Evolutionary conservation across 805 yeast species (phyloP).

Genomic region (Teunomyces funiuensis): DNA sequence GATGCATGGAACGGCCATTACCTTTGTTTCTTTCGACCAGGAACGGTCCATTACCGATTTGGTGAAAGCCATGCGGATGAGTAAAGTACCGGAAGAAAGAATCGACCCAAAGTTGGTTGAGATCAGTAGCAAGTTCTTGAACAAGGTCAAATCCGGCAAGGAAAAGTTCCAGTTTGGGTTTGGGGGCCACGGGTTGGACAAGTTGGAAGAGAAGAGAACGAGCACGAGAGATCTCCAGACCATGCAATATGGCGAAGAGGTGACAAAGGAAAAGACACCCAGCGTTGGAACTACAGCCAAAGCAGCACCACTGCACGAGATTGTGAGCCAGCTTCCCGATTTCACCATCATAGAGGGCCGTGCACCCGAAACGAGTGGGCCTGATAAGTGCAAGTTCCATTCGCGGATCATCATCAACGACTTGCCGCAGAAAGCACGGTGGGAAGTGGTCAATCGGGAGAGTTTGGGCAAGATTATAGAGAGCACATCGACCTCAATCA

Average conservation of each 20-base stretch:
- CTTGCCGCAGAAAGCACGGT: constrained; percentile 75
- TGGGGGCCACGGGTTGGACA: constrained; percentile 90
- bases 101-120: constrained; percentile 51
- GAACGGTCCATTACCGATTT: constrained; percentile 66
- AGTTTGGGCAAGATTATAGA: constrained; percentile 65
- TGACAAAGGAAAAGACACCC: background rate
- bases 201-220: constrained; percentile 62
- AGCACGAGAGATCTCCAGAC: constrained; percentile 50
- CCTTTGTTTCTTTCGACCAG: constrained; percentile 65
- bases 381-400: constrained; percentile 55
- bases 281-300: background rate
- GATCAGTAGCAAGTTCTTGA: constrained; percentile 56
- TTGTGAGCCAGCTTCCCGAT: constrained; percentile 31
- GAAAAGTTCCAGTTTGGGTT: constrained; percentile 72
- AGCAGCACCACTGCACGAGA: background rate
- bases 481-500: constrained; percentile 70
- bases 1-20: constrained; percentile 55
- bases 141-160: constrained; percentile 65
- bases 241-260: constrained; percentile 44
- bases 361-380: constrained; percentile 53
- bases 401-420: constrained; percentile 81
- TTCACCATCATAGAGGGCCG: constrained; percentile 52
- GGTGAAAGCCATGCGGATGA: constrained; percentile 62
- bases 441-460: constrained; percentile 72
- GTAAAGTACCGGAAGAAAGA: constrained; percentile 43